A percentile compares a stretch with the other conserved stretches of the same genome.
phyloP scores from a whole-genome alignment of 1,284 basidiomycete genomes.

The Coniferiporia sulphurascens region DNA sequence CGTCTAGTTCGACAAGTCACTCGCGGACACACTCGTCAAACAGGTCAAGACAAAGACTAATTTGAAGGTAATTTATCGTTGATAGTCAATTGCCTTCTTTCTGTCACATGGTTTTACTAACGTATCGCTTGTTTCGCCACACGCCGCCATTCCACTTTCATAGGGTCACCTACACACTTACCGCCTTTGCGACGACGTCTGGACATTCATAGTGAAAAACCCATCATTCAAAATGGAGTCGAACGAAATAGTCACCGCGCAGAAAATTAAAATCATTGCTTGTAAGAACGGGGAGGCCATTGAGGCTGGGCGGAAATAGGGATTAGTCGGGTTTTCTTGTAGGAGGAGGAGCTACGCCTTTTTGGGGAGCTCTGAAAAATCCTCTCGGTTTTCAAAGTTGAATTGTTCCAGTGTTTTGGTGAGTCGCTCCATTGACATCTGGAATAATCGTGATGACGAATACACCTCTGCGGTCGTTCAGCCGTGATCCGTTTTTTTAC shows the following conservation, averaged over 20 bases:
- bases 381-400: background rate
- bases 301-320: constrained; percentile 65
- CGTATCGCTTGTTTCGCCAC: background rate
- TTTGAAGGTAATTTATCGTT: constrained; percentile 62
- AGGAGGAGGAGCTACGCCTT: background rate
- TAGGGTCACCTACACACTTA: constrained; percentile 90
- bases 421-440: background rate
- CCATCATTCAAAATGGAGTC: constrained; percentile 93
- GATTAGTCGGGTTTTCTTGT: background rate
- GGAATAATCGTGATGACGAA: background rate
- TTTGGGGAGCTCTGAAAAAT: background rate
- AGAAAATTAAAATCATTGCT: constrained; percentile 91
- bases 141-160: background rate
- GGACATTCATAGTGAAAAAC: constrained; percentile 94
- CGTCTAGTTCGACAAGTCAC: constrained; percentile 86
- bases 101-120: background rate
- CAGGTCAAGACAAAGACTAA: constrained; percentile 90
- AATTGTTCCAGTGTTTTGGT: background rate
- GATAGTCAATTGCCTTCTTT: background rate
- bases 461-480: background rate
- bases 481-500: background rate
- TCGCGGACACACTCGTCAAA: constrained; percentile 87
- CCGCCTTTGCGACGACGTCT: constrained; percentile 93
- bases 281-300: constrained; percentile 90
- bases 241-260: constrained; percentile 72